Base-by-base conservation (phyloP, 495 filamentous ascomycete genomes). In the Cercophora scortea region DNA sequence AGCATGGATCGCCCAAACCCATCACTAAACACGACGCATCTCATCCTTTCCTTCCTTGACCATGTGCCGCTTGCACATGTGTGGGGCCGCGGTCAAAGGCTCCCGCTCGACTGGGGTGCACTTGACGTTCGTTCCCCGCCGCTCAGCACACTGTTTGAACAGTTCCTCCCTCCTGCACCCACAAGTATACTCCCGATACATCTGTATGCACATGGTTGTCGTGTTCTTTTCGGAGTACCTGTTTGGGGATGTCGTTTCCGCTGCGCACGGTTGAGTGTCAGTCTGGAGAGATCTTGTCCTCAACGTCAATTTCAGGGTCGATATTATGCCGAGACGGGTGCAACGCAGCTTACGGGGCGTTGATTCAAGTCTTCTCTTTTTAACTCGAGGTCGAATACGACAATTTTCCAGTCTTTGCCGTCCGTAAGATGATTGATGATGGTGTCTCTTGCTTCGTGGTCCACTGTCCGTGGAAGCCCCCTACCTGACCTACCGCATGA, bases 21-120 rank as follows among this genome's bases (percentile, higher is more conserved):
- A 47, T 34, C 19, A n/a, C n/a, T n/a, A n/a, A n/a, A n/a, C n/a
- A n/a, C 46, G 46, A 11, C 34, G 32, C 46, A 48, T 48, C 33
- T 48, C 46, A n/a, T 38, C 46, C 32, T 48, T 48, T 16, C 34
- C 46, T 12, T 36, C 9, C 46, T 48, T 48, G 11, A 16, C 46
- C 46, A 48, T 48, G 46, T 48, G 46, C 33, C 39, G 38, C n/a
- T 18, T 36, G 12, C 46, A 48, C 46, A 48, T 48, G 15, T 48
- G 46, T 17, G 12, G 6, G 13, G 33, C 38, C 32, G 32, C 4
- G 46, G 32, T 34, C 46, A 48, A 8, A 48, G 43, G 10, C 15
- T 16, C 32, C 13, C 46, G 32, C 34, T 38, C 46, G 46, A 38
- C 46, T 6, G 46, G 32, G 32, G 46, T 48, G 34, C 46, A 36